These are phyloP conservation scores for Venturia carpophila DNA, from an alignment of 2,329 filamentous ascomycete species.

Conservation along the genomic window DNA sequence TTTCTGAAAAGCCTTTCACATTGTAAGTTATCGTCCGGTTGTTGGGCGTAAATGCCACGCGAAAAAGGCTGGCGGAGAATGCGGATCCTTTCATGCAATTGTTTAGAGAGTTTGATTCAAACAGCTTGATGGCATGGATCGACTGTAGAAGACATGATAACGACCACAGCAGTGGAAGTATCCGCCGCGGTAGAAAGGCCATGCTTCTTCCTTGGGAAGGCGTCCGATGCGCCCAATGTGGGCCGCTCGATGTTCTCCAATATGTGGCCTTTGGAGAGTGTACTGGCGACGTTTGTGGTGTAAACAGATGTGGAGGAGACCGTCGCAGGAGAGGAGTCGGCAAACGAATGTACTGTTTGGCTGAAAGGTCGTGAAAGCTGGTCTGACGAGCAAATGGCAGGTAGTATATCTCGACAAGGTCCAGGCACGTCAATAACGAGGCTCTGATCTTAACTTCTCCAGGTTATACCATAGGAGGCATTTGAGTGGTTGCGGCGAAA, in stretches of 20 bases:
- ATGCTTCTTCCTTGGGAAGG: not conserved
- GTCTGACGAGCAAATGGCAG: not conserved
- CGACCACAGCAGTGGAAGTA: slow-evolving; percentile 30
- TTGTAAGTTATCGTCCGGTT: slow-evolving; percentile 67
- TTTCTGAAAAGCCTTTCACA: slow-evolving; percentile 73
- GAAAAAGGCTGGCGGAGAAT: slow-evolving; percentile 85
- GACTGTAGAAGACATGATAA: slow-evolving; percentile 28
- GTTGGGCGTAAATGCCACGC: slow-evolving; percentile 67
- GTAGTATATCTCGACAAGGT: not conserved
- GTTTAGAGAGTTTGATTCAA: slow-evolving; percentile 76
- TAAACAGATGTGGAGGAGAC: not conserved
- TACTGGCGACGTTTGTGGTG: not conserved
- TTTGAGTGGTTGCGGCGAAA: not conserved
- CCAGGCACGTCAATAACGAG: not conserved
- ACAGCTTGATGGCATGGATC: slow-evolving; percentile 51
- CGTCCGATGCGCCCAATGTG: not conserved
- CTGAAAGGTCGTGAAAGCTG: not conserved
- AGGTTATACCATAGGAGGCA: not conserved
- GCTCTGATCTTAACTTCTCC: not conserved
- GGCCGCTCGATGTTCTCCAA: not conserved
- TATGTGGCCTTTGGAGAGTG: not conserved
- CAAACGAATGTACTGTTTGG: slow-evolving; percentile 1
- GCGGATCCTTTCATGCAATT: slow-evolving; percentile 75
- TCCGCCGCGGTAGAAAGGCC: not conserved
- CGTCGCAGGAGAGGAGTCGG: not conserved